Percentiles rank a stretch among this genome's conserved stretches.
These are phyloP conservation scores for Pythium guiyangense DNA, from an alignment of 352 stramenopile genomes.

Conservation along the genomic window DNA sequence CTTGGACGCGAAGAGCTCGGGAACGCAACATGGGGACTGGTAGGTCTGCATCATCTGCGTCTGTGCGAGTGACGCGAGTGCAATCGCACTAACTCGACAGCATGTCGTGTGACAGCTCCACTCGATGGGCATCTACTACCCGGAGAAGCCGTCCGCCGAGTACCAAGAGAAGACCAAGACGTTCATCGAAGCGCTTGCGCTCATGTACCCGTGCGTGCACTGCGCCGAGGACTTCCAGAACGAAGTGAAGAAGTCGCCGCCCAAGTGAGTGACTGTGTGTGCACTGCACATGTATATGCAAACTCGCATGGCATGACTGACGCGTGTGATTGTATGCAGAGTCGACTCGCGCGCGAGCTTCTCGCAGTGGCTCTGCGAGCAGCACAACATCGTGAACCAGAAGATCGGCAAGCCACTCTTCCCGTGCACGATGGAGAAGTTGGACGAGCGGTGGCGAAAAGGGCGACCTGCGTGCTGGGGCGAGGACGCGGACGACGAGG, in stretches of 20 bases:
- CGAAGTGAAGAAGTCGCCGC: constrained; percentile 90
- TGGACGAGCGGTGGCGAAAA: constrained; percentile 95
- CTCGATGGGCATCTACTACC: constrained; percentile 96
- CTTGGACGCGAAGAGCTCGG: constrained; percentile 85
- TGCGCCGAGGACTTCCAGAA: constrained; percentile 95
- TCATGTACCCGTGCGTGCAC: constrained; percentile 92
- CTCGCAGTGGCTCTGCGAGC: constrained; percentile 95
- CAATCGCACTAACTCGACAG: not conserved
- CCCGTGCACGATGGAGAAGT: constrained; percentile 88
- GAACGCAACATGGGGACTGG: constrained; percentile 84
- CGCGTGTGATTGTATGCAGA: constrained; percentile 20
- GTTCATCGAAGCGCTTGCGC: constrained; percentile 90
- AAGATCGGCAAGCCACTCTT: constrained; percentile 96
- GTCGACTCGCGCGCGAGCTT: constrained; percentile 91
- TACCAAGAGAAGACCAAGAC: constrained; percentile 87
- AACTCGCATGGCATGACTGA: not conserved
- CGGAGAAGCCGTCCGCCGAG: constrained; percentile 89
- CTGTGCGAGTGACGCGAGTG: not conserved
- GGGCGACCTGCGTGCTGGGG: constrained; percentile 85
- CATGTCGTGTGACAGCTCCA: constrained; percentile 58
- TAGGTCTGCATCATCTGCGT: constrained; percentile 16
- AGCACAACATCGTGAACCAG: constrained; percentile 97
- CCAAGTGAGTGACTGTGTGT: constrained; percentile 49
- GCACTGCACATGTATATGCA: not conserved
- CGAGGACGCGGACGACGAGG: constrained; percentile 36